Evolutionary conservation across 352 stramenopile genomes (phyloP).

Genomic region (Nothophytophthora sp.): DNA sequence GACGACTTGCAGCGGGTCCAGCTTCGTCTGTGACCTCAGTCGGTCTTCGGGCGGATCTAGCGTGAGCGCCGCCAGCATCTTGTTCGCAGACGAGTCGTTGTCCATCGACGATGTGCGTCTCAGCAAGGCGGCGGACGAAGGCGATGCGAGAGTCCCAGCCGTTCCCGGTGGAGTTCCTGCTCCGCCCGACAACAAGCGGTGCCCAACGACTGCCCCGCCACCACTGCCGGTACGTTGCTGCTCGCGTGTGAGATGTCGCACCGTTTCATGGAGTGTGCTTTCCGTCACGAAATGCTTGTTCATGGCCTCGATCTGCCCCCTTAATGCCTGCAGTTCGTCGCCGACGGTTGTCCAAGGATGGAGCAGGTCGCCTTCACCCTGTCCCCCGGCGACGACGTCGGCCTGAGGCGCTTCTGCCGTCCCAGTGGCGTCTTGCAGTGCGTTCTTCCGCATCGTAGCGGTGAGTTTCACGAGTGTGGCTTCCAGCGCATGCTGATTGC

Average conservation of each 20-base stretch:
- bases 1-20: slow-evolving; percentile 59
- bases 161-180: background rate
- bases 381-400: too few species aligned
- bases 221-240: slow-evolving; percentile 14
- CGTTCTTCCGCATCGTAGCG: slow-evolving; percentile 18
- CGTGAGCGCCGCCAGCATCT: slow-evolving; percentile 32
- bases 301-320: slow-evolving; percentile 38
- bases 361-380: slow-evolving; percentile 9
- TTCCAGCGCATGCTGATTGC: slow-evolving; percentile 46
- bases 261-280: slow-evolving; percentile 34
- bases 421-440: background rate
- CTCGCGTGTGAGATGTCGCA: slow-evolving; percentile 41
- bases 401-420: slow-evolving; percentile 1
- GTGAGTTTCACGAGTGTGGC: slow-evolving; percentile 23
- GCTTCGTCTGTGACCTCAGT: slow-evolving; percentile 54
- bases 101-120: slow-evolving; percentile 11
- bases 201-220: slow-evolving; percentile 24
- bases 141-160: slow-evolving; percentile 8
- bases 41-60: slow-evolving; percentile 36
- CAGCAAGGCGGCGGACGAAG: slow-evolving; percentile 8
- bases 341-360: slow-evolving; percentile 13
- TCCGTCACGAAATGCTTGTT: slow-evolving; percentile 55
- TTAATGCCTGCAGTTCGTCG: slow-evolving; percentile 42
- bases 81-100: slow-evolving; percentile 30
- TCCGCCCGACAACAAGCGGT: slow-evolving; percentile 24